Percentiles rank a stretch among this genome's conserved stretches.
These are phyloP conservation scores for Albizia julibrissin DNA, from an alignment of 306 rosid genomes.

Conservation along the genomic window DNA sequence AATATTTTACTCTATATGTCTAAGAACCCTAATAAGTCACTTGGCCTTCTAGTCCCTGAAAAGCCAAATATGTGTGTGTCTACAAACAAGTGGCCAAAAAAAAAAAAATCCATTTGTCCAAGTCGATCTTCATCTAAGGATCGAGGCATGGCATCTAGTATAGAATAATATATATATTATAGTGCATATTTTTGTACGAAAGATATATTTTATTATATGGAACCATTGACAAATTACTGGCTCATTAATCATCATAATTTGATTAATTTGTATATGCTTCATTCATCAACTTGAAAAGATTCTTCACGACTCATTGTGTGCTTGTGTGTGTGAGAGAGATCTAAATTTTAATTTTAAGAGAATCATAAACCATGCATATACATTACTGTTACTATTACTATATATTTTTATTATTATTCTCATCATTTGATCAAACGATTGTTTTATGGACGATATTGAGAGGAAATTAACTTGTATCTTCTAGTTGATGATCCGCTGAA, in stretches of 20 bases:
- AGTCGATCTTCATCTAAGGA: conserved; percentile 33
- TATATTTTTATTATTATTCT: not conserved
- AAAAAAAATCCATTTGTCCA: not conserved
- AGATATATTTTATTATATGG: not conserved
- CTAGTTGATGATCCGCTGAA: too few relatives aligned
- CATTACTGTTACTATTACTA: not conserved
- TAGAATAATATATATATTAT: not conserved
- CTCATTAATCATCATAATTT: not conserved
- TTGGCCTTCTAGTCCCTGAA: conserved; percentile 48
- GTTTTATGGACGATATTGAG: not conserved
- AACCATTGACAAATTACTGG: conserved; percentile 1
- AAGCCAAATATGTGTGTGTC: conserved; percentile 31
- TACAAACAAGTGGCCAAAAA: not conserved
- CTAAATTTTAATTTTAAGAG: not conserved
- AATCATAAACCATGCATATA: not conserved
- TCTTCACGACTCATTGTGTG: conserved; percentile 1
- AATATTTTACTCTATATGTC: too few relatives aligned
- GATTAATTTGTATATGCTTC: not conserved
- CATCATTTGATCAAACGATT: not conserved
- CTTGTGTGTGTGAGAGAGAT: not conserved
- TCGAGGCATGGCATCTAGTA: conserved; percentile 26
- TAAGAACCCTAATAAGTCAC: conserved; percentile 42
- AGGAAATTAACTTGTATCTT: not conserved
- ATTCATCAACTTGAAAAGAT: conserved; percentile 12
- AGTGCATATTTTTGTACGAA: too few relatives aligned